These are phyloP conservation scores for Penicillium brasilianum DNA, from an alignment of 2,329 filamentous ascomycete genomes.

Conservation along the genomic window DNA sequence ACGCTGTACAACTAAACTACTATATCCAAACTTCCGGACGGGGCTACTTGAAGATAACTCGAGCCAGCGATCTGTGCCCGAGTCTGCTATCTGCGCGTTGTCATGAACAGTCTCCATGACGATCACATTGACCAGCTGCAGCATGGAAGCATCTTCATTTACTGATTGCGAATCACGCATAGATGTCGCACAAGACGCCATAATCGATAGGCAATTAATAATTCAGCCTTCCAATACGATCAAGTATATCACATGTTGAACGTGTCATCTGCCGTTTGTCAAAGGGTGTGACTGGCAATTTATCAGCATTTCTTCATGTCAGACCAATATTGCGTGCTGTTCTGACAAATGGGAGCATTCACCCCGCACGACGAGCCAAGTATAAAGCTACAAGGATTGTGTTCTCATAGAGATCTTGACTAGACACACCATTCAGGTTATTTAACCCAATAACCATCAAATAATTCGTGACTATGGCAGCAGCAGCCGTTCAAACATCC, in stretches of 20 bases:
- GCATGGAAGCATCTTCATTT: neutral
- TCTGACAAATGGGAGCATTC: constrained; percentile 37
- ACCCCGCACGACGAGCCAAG: constrained; percentile 22
- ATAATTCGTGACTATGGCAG: constrained; percentile 31
- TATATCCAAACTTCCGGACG: too few relatives aligned
- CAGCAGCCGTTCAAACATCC: constrained; percentile 36
- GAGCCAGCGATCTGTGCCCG: too few relatives aligned
- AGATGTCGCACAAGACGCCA: neutral
- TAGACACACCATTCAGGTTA: neutral
- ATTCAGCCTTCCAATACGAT: neutral
- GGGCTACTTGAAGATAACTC: too few relatives aligned
- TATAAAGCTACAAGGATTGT: constrained; percentile 17
- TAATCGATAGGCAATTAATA: neutral
- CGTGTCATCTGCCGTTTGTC: constrained; percentile 9
- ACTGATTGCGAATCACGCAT: neutral
- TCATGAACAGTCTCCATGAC: too few relatives aligned
- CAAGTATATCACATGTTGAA: constrained; percentile 15
- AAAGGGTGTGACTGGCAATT: constrained; percentile 24
- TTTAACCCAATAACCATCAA: neutral
- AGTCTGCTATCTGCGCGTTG: too few relatives aligned
- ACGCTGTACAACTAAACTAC: neutral
- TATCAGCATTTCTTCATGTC: constrained; percentile 36
- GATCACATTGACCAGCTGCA: neutral
- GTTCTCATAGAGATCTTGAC: neutral
- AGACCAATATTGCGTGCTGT: constrained; percentile 40